A percentile compares a stretch with the other conserved stretches of the same genome.
Evolutionary conservation across 306 rosid species (phyloP).

Genomic region (Fragaria ananassa): DNA sequence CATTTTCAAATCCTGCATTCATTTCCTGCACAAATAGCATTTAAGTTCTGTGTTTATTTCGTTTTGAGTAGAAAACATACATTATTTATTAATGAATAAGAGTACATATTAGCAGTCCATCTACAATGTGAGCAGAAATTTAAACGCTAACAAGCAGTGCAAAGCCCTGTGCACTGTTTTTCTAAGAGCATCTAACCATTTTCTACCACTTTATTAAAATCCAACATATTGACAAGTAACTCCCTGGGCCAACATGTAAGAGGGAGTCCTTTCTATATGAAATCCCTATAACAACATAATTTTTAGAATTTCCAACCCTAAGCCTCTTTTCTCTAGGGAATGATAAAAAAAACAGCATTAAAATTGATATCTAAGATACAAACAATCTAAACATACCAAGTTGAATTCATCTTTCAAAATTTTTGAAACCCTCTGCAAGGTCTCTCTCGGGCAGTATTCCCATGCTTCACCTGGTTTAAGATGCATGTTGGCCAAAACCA

Average conservation of each 20-base stretch:
- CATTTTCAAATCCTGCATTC: constrained; percentile 94
- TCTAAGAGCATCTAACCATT: background rate
- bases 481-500: constrained; percentile 78
- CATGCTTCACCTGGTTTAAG: constrained; percentile 73
- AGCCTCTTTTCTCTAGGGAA: background rate
- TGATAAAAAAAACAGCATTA: background rate
- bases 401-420: constrained; percentile 81
- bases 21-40: constrained; percentile 50
- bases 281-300: background rate
- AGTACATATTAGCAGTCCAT: background rate
- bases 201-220: background rate
- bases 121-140: background rate
- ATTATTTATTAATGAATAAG: background rate
- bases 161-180: background rate
- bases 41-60: background rate
- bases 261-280: background rate
- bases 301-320: background rate
- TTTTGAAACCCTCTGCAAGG: constrained; percentile 63
- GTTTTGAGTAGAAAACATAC: background rate
- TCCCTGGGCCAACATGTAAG: background rate
- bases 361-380: constrained; percentile 19
- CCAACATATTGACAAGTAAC: background rate
- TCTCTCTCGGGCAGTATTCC: constrained; percentile 91
- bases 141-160: background rate
- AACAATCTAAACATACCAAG: constrained; percentile 52